phyloP scores from a whole-genome alignment of 192 early-diverging fungal genomes.

The Linnemannia schmuckeri region DNA sequence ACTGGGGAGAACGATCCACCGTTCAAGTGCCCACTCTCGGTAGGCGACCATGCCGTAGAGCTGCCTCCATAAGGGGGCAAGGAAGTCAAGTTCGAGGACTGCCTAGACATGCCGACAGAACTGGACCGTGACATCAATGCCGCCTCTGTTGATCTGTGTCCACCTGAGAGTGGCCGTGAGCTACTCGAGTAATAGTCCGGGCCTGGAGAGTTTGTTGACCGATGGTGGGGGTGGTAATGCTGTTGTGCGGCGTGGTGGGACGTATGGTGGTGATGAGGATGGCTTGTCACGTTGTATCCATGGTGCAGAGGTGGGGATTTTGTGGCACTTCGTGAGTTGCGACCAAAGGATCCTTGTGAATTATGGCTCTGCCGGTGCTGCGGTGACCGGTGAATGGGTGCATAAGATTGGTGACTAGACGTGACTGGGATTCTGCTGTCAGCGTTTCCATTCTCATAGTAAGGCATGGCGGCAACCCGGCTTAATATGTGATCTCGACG shows the following conservation, averaged over 20 bases:
- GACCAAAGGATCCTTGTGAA: not conserved
- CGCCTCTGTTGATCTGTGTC: not conserved
- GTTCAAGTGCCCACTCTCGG: conserved; percentile 1
- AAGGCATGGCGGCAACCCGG: not conserved
- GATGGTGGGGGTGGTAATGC: conserved; percentile 14
- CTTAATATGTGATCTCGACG: conserved; percentile 24
- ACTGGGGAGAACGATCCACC: not conserved
- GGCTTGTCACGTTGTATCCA: not conserved
- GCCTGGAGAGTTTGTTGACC: conserved; percentile 27
- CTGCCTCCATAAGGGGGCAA: conserved; percentile 6
- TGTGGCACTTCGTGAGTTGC: conserved; percentile 19
- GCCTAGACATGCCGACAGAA: conserved; percentile 1
- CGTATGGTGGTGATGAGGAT: conserved; percentile 9
- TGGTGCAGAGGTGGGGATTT: conserved; percentile 18
- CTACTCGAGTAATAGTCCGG: conserved; percentile 19
- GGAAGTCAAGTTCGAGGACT: conserved; percentile 4
- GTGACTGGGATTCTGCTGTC: not conserved
- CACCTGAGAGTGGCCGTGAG: conserved; percentile 22
- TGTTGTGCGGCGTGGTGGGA: conserved; percentile 12
- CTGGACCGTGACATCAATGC: not conserved
- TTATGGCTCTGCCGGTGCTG: not conserved
- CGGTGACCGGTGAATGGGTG: not conserved
- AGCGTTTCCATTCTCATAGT: conserved; percentile 10
- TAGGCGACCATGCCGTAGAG: conserved; percentile 12
- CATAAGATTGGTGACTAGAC: not conserved